Percentiles rank a stretch among this genome's conserved stretches.
These are phyloP conservation scores for Paralagenidium karlingii DNA, from an alignment of 352 stramenopile species.

Conservation along the genomic window DNA sequence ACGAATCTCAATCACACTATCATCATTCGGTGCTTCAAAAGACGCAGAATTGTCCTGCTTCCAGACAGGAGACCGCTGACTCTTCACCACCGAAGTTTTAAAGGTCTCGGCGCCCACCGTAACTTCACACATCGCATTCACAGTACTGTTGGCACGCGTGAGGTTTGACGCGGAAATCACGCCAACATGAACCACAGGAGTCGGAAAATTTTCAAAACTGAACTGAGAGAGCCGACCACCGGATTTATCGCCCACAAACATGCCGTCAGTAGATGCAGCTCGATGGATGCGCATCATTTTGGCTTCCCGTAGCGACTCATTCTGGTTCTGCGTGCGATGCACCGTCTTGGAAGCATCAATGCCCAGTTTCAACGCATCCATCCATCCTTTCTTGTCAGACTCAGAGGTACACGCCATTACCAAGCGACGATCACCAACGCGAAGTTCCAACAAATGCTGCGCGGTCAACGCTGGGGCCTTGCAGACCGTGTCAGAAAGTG, in stretches of 20 bases:
- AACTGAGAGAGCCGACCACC: constrained; percentile 70
- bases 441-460: constrained; percentile 58
- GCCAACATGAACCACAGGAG: constrained; percentile 62
- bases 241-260: constrained; percentile 53
- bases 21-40: constrained; percentile 61
- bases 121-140: constrained; percentile 75
- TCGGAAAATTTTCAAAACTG: constrained; percentile 75
- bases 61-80: constrained; percentile 74
- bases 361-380: constrained; percentile 75
- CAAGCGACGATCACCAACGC: constrained; percentile 59
- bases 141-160: constrained; percentile 50
- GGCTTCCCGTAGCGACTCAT: constrained; percentile 33
- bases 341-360: constrained; percentile 79
- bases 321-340: constrained; percentile 37
- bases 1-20: constrained; percentile 75
- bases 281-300: constrained; percentile 49
- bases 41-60: constrained; percentile 76
- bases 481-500: constrained; percentile 48
- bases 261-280: constrained; percentile 48
- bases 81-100: constrained; percentile 72
- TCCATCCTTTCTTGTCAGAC: constrained; percentile 76
- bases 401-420: constrained; percentile 79
- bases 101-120: constrained; percentile 73
- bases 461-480: constrained; percentile 59
- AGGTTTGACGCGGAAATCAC: constrained; percentile 74